These are phyloP conservation scores for Pyrrhoderma lamaoense DNA, from an alignment of 1,284 basidiomycete species.

Conservation along the genomic window DNA sequence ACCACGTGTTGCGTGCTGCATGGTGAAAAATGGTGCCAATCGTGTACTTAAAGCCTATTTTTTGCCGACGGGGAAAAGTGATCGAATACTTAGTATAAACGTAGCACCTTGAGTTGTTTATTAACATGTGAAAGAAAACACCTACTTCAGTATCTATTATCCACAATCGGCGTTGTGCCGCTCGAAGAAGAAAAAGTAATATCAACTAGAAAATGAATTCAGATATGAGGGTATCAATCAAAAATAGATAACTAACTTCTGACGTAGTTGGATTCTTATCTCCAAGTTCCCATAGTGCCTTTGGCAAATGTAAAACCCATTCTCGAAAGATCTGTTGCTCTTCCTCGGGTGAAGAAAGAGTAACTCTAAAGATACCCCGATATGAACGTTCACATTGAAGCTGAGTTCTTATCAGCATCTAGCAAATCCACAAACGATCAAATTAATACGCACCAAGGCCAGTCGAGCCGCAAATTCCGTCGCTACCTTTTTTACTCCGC, in stretches of 20 bases:
- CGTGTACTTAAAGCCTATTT: conserved; percentile 42
- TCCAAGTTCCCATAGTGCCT: conserved; percentile 78
- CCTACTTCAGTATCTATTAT: conserved; percentile 38
- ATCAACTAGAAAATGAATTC: conserved; percentile 38
- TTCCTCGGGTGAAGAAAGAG: conserved; percentile 25
- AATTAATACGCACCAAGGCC: conserved; percentile 45
- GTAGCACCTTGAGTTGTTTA: conserved; percentile 41
- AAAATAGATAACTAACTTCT: conserved; percentile 39
- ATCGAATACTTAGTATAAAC: conserved; percentile 25
- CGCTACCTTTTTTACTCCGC: conserved; percentile 53
- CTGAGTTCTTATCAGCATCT: conserved; percentile 30
- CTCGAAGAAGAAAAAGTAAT: conserved; percentile 53
- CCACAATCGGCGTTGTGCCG: conserved; percentile 48
- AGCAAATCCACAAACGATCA: not conserved
- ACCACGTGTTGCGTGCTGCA: conserved; percentile 65
- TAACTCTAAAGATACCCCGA: conserved; percentile 40
- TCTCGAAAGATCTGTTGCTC: conserved; percentile 38
- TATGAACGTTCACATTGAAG: conserved; percentile 56
- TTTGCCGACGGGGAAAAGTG: conserved; percentile 30
- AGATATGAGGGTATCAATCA: conserved; percentile 16
- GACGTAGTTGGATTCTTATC: conserved; percentile 45
- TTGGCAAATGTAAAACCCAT: conserved; percentile 67
- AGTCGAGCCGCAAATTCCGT: conserved; percentile 68
- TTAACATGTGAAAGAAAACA: conserved; percentile 19
- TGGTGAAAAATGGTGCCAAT: conserved; percentile 70